Percentiles rank a stretch among this genome's conserved stretches.
Conservation (phyloP, 345 rosid species). For the Theobroma cacao region DNA sequence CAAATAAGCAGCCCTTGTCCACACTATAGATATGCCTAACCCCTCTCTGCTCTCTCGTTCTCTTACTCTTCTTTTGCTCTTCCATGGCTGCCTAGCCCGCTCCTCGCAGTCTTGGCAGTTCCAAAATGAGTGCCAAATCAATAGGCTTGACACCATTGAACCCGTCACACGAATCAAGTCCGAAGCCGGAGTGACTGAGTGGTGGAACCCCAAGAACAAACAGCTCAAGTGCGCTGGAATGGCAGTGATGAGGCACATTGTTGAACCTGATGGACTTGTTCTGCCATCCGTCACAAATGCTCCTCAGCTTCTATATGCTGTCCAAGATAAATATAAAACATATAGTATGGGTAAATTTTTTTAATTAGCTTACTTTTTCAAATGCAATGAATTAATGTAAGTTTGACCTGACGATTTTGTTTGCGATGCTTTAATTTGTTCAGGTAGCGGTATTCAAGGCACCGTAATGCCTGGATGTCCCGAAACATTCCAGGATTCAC, state of each 20-base stretch:
- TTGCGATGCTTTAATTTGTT: background rate
- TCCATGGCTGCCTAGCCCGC: constrained; percentile 30
- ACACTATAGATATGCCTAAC: constrained; percentile 17
- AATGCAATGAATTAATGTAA: background rate
- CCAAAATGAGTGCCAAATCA: constrained; percentile 39
- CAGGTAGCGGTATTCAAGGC: constrained; percentile 40
- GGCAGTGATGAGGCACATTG: constrained; percentile 29
- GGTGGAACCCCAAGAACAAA: constrained; percentile 43
- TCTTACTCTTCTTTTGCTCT: constrained; percentile 29
- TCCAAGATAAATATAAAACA: constrained; percentile 29
- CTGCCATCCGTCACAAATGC: constrained; percentile 40
- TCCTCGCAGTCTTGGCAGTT: constrained; percentile 9
- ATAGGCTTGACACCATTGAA: constrained; percentile 30
- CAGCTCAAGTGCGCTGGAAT: constrained; percentile 53
- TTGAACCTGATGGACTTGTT: constrained; percentile 48
- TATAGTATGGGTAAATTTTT: background rate
- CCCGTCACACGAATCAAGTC: constrained; percentile 30
- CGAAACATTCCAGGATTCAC: constrained; percentile 49
- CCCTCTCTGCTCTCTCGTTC: constrained; percentile 22
- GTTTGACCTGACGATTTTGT: background rate
- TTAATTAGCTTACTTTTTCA: background rate
- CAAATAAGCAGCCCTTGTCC: background rate
- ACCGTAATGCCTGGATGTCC: constrained; percentile 46
- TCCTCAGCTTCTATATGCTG: constrained; percentile 39
- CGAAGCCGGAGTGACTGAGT: constrained; percentile 47